A percentile compares a stretch with the other conserved stretches of the same genome.
Conservation (phyloP, 148 eudicot species). For the Vaccinium darrowii region DNA sequence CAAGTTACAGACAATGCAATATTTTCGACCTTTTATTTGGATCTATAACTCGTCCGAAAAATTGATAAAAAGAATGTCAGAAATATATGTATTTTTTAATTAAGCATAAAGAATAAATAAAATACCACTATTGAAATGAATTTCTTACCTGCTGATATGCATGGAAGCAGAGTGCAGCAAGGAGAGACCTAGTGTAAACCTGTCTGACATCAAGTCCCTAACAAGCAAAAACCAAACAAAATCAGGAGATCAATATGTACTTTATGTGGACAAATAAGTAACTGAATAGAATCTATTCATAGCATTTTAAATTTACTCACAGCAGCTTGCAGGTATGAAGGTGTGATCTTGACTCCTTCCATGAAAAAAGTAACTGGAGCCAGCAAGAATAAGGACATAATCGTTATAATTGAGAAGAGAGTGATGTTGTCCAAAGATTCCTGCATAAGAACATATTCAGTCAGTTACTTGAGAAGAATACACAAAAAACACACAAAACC, state of each 20-base stretch:
- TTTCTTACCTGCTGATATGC: constrained; percentile 85
- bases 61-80: not conserved
- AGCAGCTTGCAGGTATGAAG: constrained; percentile 70
- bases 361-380: constrained; percentile 60
- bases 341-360: constrained; percentile 93
- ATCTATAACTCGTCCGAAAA: not conserved
- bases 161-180: constrained; percentile 96
- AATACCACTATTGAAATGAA: not conserved
- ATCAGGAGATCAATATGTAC: not conserved
- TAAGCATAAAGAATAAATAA: not conserved
- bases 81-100: not conserved
- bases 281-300: not conserved
- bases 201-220: constrained; percentile 78
- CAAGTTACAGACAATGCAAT: not conserved
- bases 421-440: constrained; percentile 90
- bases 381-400: constrained; percentile 84
- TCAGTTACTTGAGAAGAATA: not conserved
- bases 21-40: not conserved
- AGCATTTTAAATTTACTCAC: constrained; percentile 43
- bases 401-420: constrained; percentile 89
- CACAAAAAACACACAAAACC: not conserved
- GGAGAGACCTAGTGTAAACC: constrained; percentile 60
- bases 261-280: not conserved
- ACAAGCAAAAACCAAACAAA: constrained; percentile 9
- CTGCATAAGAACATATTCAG: constrained; percentile 40